These are phyloP conservation scores for Corynespora cassiicola DNA, from an alignment of 2,329 filamentous ascomycete species.

Conservation along the genomic window DNA sequence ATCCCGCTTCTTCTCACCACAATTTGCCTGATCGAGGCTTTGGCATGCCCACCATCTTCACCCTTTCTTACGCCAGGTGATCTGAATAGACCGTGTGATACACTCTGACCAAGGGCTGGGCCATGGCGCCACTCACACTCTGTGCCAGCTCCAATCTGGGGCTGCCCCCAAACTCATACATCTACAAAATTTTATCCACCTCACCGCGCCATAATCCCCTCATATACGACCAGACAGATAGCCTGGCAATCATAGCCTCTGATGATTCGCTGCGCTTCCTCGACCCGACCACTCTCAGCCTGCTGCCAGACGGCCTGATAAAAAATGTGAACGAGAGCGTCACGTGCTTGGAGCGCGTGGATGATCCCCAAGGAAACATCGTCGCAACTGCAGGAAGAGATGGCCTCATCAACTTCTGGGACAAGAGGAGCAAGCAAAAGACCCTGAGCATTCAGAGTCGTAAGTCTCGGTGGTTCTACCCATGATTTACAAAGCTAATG, in stretches of 20 bases:
- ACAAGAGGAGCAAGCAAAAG: conserved; percentile 63
- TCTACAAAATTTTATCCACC: conserved; percentile 46
- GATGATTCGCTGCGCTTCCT: conserved; percentile 74
- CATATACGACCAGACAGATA: conserved; percentile 34
- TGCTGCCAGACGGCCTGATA: conserved; percentile 57
- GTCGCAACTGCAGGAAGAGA: conserved; percentile 76
- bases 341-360: conserved; percentile 66
- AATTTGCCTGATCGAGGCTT: conserved; percentile 1
- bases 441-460: conserved; percentile 45
- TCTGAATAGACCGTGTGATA: too few species aligned
- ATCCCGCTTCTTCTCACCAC: conserved; percentile 1
- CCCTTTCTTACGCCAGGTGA: not conserved
- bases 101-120: not conserved
- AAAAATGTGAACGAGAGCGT: conserved; percentile 66
- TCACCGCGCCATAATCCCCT: conserved; percentile 37
- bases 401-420: conserved; percentile 71
- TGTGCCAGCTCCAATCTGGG: conserved; percentile 26
- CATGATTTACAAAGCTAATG: conserved; percentile 21
- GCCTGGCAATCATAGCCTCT: conserved; percentile 69
- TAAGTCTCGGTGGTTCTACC: conserved; percentile 26
- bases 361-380: conserved; percentile 56
- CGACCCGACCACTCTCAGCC: conserved; percentile 63
- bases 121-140: conserved; percentile 28
- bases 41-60: not conserved
- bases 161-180: conserved; percentile 44